Conservation (phyloP, 1,139 yeast genomes). For the Debaryomyces robertsiae region DNA sequence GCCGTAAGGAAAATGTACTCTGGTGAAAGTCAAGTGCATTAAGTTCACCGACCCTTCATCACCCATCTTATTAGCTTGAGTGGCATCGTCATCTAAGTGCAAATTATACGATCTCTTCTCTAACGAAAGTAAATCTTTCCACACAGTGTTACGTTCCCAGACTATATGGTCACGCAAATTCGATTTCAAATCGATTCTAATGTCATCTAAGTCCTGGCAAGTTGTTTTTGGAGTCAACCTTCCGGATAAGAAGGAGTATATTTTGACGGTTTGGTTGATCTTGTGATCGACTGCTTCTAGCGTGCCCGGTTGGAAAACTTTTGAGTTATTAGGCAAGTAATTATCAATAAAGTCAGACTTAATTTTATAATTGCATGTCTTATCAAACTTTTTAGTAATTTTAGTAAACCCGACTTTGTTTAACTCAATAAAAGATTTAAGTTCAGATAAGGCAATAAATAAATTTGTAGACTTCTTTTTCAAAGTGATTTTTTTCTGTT, state of each 20-base stretch:
- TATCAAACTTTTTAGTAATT: slow-evolving; percentile 88
- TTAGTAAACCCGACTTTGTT: slow-evolving; percentile 88
- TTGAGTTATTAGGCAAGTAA: slow-evolving; percentile 46
- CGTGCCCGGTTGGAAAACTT: slow-evolving; percentile 48
- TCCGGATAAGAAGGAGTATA: slow-evolving; percentile 49
- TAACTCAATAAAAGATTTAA: slow-evolving; percentile 77
- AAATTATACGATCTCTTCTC: slow-evolving; percentile 59
- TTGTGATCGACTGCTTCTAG: slow-evolving; percentile 44
- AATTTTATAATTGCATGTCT: slow-evolving; percentile 65
- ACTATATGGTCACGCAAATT: slow-evolving; percentile 90
- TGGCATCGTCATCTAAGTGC: slow-evolving; percentile 31
- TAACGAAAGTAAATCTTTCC: slow-evolving; percentile 92
- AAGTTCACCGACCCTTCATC: slow-evolving; percentile 29
- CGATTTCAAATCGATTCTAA: slow-evolving; percentile 68
- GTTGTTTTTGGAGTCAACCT: slow-evolving; percentile 33
- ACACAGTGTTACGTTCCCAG: slow-evolving; percentile 95
- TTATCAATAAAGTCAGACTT: slow-evolving; percentile 53
- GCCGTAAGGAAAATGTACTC: slow-evolving; percentile 25
- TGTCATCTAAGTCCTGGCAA: slow-evolving; percentile 43
- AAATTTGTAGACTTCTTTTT: slow-evolving; percentile 66
- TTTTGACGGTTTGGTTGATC: slow-evolving; percentile 48
- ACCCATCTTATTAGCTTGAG: slow-evolving; percentile 34
- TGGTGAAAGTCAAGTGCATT: slow-evolving; percentile 28
- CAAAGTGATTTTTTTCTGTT: slow-evolving; percentile 64
- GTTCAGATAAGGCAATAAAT: slow-evolving; percentile 78